A percentile compares a stretch with the other conserved stretches of the same genome.
phyloP scores from a whole-genome alignment of 352 stramenopile species.

The Globisporangium acanthophoron region DNA sequence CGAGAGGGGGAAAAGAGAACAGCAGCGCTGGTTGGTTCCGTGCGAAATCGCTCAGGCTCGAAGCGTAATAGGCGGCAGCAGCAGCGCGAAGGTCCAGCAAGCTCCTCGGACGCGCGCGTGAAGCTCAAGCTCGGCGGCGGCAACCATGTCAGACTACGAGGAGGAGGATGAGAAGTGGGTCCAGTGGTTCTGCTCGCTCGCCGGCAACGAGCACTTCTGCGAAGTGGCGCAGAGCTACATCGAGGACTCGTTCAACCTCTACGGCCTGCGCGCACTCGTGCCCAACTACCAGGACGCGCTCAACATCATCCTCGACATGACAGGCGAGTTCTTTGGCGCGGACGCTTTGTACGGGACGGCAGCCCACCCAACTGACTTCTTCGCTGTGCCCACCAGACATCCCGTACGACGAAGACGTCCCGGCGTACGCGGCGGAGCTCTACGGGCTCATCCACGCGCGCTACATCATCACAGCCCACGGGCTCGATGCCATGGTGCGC shows the following conservation, averaged over 20 bases:
- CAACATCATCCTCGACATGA: conserved; percentile 92
- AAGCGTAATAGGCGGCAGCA: background rate
- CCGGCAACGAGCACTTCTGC: conserved; percentile 90
- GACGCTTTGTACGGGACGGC: background rate
- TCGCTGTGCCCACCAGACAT: conserved; percentile 43
- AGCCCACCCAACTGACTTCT: background rate
- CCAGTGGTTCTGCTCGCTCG: conserved; percentile 91
- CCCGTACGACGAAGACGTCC: conserved; percentile 85
- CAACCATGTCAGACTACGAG: conserved; percentile 84
- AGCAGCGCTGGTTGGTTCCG: background rate
- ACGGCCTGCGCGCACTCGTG: conserved; percentile 85
- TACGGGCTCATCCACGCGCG: conserved; percentile 87
- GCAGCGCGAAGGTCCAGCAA: background rate
- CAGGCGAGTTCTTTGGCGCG: conserved; percentile 27
- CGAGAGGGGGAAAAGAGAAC: background rate
- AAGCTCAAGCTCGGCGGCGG: too few species aligned
- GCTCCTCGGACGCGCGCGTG: too few species aligned
- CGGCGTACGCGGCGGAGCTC: conserved; percentile 81
- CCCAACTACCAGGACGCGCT: conserved; percentile 89
- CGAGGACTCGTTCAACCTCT: conserved; percentile 93
- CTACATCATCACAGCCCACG: conserved; percentile 88
- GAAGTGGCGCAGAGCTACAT: conserved; percentile 91
- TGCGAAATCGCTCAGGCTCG: background rate
- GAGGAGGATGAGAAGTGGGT: conserved; percentile 91
- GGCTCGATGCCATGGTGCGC: conserved; percentile 81